A percentile compares a stretch with the other conserved stretches of the same genome.
These are phyloP conservation scores for Rhododendron molle DNA, from an alignment of 148 eudicot species.

Conservation along the genomic window DNA sequence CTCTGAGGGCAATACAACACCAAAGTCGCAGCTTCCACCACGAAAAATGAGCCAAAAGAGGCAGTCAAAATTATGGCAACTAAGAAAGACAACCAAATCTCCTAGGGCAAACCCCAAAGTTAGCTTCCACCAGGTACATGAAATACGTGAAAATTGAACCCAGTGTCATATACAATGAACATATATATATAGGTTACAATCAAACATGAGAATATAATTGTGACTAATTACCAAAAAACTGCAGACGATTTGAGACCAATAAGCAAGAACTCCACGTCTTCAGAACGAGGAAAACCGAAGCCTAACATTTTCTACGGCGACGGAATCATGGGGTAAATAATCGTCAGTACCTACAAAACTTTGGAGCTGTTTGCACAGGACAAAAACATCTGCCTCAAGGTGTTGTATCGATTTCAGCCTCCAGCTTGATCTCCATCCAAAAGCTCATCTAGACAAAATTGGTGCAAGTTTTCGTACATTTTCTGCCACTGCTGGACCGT, in stretches of 20 bases:
- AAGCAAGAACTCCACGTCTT: neutral
- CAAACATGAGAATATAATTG: neutral
- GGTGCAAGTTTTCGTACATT: slow-evolving; percentile 62
- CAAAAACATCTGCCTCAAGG: slow-evolving; percentile 6
- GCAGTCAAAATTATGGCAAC: neutral
- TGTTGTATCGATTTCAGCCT: slow-evolving; percentile 8
- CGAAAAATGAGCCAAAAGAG: neutral
- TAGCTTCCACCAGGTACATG: neutral
- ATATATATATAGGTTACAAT: neutral
- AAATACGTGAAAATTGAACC: neutral
- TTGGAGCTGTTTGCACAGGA: slow-evolving; percentile 9
- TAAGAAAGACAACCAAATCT: neutral
- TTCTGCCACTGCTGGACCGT: slow-evolving; percentile 72
- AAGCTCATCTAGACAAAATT: slow-evolving; percentile 64
- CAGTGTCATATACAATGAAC: neutral
- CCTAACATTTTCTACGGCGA: neutral
- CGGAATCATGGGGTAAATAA: neutral
- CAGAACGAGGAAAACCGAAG: neutral
- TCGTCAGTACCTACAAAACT: slow-evolving; percentile 30
- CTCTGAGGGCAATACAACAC: neutral
- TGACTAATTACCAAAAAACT: neutral
- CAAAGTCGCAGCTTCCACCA: neutral
- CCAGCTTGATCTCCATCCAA: slow-evolving; percentile 41
- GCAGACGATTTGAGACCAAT: neutral
- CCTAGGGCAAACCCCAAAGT: neutral